phyloP scores from a whole-genome alignment of 345 rosid genomes.

The Excoecaria agallocha region DNA sequence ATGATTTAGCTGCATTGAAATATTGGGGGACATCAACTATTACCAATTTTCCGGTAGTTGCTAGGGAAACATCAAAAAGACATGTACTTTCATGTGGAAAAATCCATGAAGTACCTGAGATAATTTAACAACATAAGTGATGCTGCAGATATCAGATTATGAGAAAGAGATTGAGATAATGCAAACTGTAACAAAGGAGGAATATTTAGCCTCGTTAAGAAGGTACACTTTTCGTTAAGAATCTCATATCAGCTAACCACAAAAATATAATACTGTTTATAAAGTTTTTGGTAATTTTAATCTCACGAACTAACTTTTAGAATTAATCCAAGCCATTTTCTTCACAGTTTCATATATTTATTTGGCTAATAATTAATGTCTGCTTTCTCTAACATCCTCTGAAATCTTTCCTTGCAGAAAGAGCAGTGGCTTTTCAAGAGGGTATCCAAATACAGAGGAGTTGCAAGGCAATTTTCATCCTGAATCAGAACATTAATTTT shows the following conservation, averaged over 20 bases:
- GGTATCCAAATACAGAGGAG: slow-evolving; percentile 67
- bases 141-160: slow-evolving; percentile 48
- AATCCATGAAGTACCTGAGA: not conserved
- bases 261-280: too few species aligned
- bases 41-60: slow-evolving; percentile 56
- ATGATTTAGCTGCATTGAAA: slow-evolving; percentile 67
- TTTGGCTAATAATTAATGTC: not conserved
- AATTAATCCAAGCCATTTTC: too few species aligned
- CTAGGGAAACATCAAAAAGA: not conserved
- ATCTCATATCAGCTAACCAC: too few species aligned
- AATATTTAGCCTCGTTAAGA: slow-evolving; percentile 60
- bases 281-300: too few species aligned
- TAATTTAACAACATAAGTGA: not conserved
- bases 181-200: slow-evolving; percentile 61
- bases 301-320: too few species aligned
- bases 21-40: slow-evolving; percentile 63
- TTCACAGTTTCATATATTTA: not conserved
- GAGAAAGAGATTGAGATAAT: slow-evolving; percentile 55
- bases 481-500: not conserved
- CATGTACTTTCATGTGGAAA: not conserved
- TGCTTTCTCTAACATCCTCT: slow-evolving; percentile 1
- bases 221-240: slow-evolving; percentile 33
- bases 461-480: slow-evolving; percentile 46
- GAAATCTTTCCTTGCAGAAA: slow-evolving; percentile 33
- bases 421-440: slow-evolving; percentile 75